Evolutionary conservation across 2,329 filamentous ascomycete species (phyloP).

Genomic region (Cordyceps cateniannulata): DNA sequence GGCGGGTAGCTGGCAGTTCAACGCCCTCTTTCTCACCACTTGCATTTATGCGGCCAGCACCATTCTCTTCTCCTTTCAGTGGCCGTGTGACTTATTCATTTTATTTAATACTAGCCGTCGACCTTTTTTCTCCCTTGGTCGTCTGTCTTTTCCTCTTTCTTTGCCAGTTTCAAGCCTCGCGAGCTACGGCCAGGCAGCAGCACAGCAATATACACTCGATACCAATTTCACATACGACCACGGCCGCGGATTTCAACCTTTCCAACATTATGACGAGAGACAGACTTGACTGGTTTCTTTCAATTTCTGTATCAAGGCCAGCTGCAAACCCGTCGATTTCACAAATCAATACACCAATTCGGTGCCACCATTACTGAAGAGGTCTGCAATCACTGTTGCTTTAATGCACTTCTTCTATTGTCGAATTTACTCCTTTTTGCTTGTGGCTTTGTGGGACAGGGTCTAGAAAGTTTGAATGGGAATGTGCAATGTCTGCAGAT

Average conservation of each 20-base stretch:
- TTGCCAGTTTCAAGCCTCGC: neutral
- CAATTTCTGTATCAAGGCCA: neutral
- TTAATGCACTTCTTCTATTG: neutral
- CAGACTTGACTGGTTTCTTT: neutral
- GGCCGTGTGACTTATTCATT: constrained; percentile 6
- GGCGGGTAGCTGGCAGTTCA: constrained; percentile 3
- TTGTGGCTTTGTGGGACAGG: neutral
- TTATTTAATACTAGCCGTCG: constrained; percentile 11
- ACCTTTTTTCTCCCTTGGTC: constrained; percentile 1
- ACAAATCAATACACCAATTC: neutral
- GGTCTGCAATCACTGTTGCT: neutral
- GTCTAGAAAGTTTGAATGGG: neutral
- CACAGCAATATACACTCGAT: neutral
- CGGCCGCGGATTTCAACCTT: neutral
- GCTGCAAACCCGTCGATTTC: neutral
- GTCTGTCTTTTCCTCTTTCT: neutral
- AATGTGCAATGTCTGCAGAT: neutral
- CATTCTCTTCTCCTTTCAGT: neutral
- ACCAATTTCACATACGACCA: constrained; percentile 1
- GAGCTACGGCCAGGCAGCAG: neutral
- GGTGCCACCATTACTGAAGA: neutral
- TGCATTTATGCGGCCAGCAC: constrained; percentile 8
- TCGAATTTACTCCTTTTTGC: neutral
- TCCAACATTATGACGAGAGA: neutral
- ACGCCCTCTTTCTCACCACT: neutral